Evolutionary conservation across 208 protist genomes (phyloP), one percentile per base, ranked within the genome.

Genomic region (Wallacemonas rigidus): DNA sequence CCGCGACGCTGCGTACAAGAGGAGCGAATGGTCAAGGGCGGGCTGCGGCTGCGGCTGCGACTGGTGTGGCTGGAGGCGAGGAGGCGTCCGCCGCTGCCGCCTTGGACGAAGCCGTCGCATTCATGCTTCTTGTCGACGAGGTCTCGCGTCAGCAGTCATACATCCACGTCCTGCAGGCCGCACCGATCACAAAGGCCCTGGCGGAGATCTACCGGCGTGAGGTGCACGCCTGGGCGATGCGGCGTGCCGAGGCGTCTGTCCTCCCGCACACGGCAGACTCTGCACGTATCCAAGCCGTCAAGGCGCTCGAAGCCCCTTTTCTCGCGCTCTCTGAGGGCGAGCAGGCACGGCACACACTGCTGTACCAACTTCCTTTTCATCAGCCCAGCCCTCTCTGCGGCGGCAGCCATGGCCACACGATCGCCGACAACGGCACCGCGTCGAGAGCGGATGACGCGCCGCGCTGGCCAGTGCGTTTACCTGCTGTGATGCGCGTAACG

Each of bases 41-140:
- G 26, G 26, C 26, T 26, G 26, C 26, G 26, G 0, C 26, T 26
- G 26, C 26, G 26, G 26, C 26, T 26, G 26, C 26, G 26, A 26
- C 26, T 26, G 26, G 26, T 26, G 26, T 26, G 26, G 26, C 26
- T 26, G 26, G 26, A 26, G 26, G 26, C 26, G 26, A 26, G 26
- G 26, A 26, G 26, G 26, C 26, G 26, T 26, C 26, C 0, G 55
- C 11, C 55, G 77, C 69, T 43, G 83, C 76, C 38, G 41, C 43
- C 5, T 40, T 86, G 1, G 81, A 85, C 67, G 84, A 89, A 36
- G 80, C 83, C 11, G 73, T 84, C 0, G 50, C 79, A 35, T 91
- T 91, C 47, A 73, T 85, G 48, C 76, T 95, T 7, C 67, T 88
- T 39, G 88, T 90, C 62, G 85, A 88, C 48, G 90, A 91, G 41